Base-by-base conservation (phyloP, 169 alveolate species). In the Cryptosporidium ubiquitum region DNA sequence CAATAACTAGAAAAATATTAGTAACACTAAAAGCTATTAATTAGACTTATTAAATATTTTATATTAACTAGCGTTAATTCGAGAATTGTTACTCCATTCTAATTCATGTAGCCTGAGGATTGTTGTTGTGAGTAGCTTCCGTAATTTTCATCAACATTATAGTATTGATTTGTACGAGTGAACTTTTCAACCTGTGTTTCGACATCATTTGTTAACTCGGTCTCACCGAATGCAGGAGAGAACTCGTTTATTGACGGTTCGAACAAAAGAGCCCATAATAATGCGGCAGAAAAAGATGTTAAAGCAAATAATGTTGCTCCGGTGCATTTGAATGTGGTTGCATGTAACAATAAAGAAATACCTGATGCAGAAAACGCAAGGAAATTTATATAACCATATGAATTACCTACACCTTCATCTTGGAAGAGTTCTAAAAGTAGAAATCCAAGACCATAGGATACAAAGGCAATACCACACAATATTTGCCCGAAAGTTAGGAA, bases 331-430 rank as follows among this genome's bases (percentile, higher is more conserved):
- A 93, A 79, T 58, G 93, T 93, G 58, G 93, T 91, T 58, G 94
- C 96, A 89, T 94, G 91, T 64, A 70, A 68, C 55, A 85, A 42
- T 10, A 47, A 42, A 23, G 73, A 58, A 68, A 86, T 37, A 60
- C 69, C 73, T 37, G 86, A 55, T 33, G 85, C 69, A 49, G 44
- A 29, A 49, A 85, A 71, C 7, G 70, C 33, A 23, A 71, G 26
- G 92, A 71, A 84, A 93, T 96, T 96, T 84, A 96, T 95, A 92
- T 96, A 96, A 37, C 98, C 98, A 85, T 96, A 97, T 57, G 95
- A 92, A 84, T 95, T 97, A 3, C 98, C 98, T 18, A 97, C 98
- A 5, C 98, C 98, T 68, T 96, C 98, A 70, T 96, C 98, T 84
- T 96, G 98, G 86, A 95, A 96, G 7, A 96, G 97, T 84, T 96